These are phyloP conservation scores for Podospora tetraspora DNA, from an alignment of 495 filamentous ascomycete genomes.

Conservation along the genomic window DNA sequence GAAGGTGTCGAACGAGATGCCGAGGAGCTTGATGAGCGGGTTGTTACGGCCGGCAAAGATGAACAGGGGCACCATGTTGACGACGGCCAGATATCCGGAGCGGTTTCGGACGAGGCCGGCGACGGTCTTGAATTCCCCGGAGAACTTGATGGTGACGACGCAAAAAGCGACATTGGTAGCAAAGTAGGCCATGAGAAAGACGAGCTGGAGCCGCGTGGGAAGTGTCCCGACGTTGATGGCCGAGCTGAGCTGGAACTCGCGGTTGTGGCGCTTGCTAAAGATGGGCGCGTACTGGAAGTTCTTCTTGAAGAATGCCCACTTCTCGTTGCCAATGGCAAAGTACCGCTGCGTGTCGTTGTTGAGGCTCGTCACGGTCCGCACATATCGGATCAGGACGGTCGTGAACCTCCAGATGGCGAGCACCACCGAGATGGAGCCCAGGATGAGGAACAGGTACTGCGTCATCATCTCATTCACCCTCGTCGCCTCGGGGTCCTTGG, in stretches of 20 bases:
- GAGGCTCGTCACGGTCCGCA: conserved; percentile 68
- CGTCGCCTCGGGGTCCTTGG: conserved; percentile 17
- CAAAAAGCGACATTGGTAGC: conserved; percentile 76
- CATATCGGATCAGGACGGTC: conserved; percentile 57
- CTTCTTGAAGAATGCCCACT: conserved; percentile 70
- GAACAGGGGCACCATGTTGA: conserved; percentile 69
- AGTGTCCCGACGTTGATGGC: conserved; percentile 88
- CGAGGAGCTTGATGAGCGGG: conserved; percentile 56
- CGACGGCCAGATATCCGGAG: conserved; percentile 66
- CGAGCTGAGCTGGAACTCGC: conserved; percentile 76
- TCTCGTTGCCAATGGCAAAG: conserved; percentile 42
- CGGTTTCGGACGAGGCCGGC: conserved; percentile 58
- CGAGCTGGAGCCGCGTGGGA: conserved; percentile 76
- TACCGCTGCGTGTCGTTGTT: conserved; percentile 59
- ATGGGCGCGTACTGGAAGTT: conserved; percentile 79
- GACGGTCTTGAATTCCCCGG: conserved; percentile 41
- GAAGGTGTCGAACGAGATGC: conserved; percentile 69
- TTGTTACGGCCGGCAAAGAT: conserved; percentile 54
- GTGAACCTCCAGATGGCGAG: conserved; percentile 44
- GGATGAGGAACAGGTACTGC: conserved; percentile 45
- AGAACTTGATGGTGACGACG: conserved; percentile 62
- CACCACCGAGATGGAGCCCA: conserved; percentile 37
- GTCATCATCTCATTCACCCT: conserved; percentile 42
- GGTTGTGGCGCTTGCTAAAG: conserved; percentile 77
- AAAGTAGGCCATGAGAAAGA: conserved; percentile 68